These are phyloP conservation scores for Emergomyces pasteurianus DNA, from an alignment of 2,329 filamentous ascomycete species.

Conservation along the genomic window DNA sequence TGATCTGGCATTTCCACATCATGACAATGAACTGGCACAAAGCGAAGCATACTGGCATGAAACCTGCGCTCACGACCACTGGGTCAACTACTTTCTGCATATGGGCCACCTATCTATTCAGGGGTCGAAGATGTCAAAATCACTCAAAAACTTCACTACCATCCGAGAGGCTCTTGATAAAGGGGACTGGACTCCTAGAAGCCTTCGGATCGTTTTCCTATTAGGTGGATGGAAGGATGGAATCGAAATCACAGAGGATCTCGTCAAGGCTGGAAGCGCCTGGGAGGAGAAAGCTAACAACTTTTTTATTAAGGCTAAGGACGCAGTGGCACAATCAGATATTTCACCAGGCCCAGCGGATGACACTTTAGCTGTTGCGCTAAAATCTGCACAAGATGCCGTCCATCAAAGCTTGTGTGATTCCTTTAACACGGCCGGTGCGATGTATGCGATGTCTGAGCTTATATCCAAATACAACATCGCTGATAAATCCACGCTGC, in stretches of 20 bases:
- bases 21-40: constrained; percentile 85
- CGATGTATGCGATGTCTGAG: constrained; percentile 66
- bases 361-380: constrained; percentile 34
- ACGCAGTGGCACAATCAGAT: constrained; percentile 25
- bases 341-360: constrained; percentile 20
- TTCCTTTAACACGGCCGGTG: constrained; percentile 75
- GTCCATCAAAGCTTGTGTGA: constrained; percentile 59
- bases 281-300: constrained; percentile 75
- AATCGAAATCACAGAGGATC: constrained; percentile 77
- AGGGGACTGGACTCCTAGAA: constrained; percentile 63
- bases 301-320: constrained; percentile 50
- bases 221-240: constrained; percentile 83
- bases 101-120: constrained; percentile 87
- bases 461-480: constrained; percentile 68
- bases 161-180: constrained; percentile 67
- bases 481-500: constrained; percentile 34
- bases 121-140: constrained; percentile 93
- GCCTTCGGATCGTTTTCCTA: constrained; percentile 74
- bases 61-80: constrained; percentile 45
- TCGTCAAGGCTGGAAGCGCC: constrained; percentile 58
- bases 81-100: constrained; percentile 94
- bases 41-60: constrained; percentile 68
- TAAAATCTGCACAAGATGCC: constrained; percentile 44
- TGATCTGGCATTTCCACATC: constrained; percentile 82
- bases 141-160: constrained; percentile 88